Percentiles rank a stretch among this genome's conserved stretches.
phyloP scores from a whole-genome alignment of 257 asterid genomes.

The Lithospermum erythrorhizon region DNA sequence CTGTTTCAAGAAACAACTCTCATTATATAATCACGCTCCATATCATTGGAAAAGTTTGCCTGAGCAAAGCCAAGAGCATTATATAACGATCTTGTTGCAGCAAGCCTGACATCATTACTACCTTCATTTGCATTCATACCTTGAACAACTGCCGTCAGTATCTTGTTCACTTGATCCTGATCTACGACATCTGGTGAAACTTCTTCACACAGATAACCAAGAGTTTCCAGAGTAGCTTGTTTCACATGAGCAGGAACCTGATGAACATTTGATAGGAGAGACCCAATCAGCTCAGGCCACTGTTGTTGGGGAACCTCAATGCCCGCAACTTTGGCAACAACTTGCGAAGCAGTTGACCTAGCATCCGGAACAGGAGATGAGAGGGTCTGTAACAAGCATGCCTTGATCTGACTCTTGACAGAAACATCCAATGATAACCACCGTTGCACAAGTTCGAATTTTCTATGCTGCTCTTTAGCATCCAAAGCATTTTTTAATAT shows the following conservation, averaged over 20 bases:
- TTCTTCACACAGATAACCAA: conserved; percentile 80
- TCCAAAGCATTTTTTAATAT: conserved; percentile 72
- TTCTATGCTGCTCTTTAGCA: conserved; percentile 77
- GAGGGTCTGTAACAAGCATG: conserved; percentile 66
- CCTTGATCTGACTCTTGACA: conserved; percentile 59
- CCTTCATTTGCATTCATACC: conserved; percentile 71
- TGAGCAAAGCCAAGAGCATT: conserved; percentile 81
- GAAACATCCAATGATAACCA: conserved; percentile 63
- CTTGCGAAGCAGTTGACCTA: conserved; percentile 78
- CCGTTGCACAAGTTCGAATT: conserved; percentile 58
- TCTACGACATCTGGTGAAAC: conserved; percentile 66
- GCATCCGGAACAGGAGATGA: conserved; percentile 53
- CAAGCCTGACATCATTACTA: conserved; percentile 60
- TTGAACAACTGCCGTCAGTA: conserved; percentile 78
- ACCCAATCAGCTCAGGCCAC: conserved; percentile 79
- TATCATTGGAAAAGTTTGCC: conserved; percentile 69
- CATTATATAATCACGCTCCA: conserved; percentile 79
- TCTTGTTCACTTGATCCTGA: conserved; percentile 77
- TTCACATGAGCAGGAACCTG: conserved; percentile 67
- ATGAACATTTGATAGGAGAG: conserved; percentile 59
- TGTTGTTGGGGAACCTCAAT: conserved; percentile 78
- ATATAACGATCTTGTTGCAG: conserved; percentile 66
- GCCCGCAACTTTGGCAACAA: conserved; percentile 74
- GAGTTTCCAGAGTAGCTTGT: conserved; percentile 74
- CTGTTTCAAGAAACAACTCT: conserved; percentile 82